A percentile compares a stretch with the other conserved stretches of the same genome.
Conservation (phyloP, 768 basidiomycete species). For the Neoboletus subvelutipes region DNA sequence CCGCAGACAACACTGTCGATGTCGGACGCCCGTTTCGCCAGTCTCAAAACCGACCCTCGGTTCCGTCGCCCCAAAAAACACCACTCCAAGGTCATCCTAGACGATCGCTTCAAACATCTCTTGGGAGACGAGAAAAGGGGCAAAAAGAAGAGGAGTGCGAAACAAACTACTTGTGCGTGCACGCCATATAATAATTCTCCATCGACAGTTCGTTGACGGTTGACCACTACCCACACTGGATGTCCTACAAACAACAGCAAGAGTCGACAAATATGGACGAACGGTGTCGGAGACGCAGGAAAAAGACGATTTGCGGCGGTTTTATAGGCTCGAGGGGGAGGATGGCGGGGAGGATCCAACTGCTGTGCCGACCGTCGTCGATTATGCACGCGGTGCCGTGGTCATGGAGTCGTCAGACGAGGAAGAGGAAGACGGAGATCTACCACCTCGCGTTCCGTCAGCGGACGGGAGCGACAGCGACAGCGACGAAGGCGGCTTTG, state of each 20-base stretch:
- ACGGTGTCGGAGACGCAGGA: constrained; percentile 65
- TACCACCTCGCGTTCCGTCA: neutral
- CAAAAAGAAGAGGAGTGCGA: constrained; percentile 36
- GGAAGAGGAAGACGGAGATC: constrained; percentile 42
- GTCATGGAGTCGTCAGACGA: constrained; percentile 88
- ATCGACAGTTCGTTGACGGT: neutral
- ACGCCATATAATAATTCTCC: neutral
- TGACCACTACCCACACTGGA: neutral
- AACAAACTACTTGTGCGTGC: constrained; percentile 27
- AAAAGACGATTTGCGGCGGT: constrained; percentile 71
- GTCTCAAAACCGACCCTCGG: constrained; percentile 87
- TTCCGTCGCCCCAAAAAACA: constrained; percentile 85
- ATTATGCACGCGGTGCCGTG: constrained; percentile 89
- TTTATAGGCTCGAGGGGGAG: constrained; percentile 67
- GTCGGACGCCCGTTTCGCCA: constrained; percentile 86
- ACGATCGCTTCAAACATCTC: constrained; percentile 87
- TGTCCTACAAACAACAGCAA: constrained; percentile 34
- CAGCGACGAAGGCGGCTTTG: constrained; percentile 46
- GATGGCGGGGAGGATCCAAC: constrained; percentile 27
- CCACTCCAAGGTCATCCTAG: constrained; percentile 79
- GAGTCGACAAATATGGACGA: constrained; percentile 91
- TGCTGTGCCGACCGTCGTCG: constrained; percentile 41
- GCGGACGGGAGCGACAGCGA: constrained; percentile 47
- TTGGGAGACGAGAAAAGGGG: constrained; percentile 50
- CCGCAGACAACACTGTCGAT: constrained; percentile 20